Conservation (phyloP, 441 rosid species). For the Aquilaria agallochum region DNA sequence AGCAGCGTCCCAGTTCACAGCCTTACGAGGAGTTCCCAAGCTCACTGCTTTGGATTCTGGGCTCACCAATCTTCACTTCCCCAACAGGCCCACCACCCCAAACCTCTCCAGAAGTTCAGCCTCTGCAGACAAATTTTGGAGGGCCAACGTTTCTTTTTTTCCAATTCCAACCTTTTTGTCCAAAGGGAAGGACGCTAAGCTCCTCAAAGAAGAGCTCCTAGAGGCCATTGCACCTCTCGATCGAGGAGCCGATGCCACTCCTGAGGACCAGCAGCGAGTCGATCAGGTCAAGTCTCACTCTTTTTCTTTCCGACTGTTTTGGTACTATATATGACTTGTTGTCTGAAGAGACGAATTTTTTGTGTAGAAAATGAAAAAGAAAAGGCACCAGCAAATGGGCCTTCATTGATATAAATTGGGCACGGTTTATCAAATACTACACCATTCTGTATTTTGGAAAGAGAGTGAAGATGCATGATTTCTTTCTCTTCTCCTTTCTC, state of each 20-base stretch:
- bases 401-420: no score
- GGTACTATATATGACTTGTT: no score
- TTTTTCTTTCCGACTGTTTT: no score
- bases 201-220: slow-evolving; percentile 66
- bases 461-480: no score
- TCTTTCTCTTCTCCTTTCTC: not conserved
- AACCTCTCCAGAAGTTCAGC: slow-evolving; percentile 18
- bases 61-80: slow-evolving; percentile 16
- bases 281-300: slow-evolving; percentile 31
- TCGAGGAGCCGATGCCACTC: slow-evolving; percentile 80
- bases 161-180: slow-evolving; percentile 78
- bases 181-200: slow-evolving; percentile 52
- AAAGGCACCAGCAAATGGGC: no score
- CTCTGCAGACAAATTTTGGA: slow-evolving; percentile 34
- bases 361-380: no score
- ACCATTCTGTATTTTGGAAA: no score
- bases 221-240: slow-evolving; percentile 71
- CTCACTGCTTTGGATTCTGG: slow-evolving; percentile 18
- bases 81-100: slow-evolving; percentile 21
- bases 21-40: slow-evolving; percentile 1
- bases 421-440: no score
- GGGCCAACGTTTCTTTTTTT: slow-evolving; percentile 66
- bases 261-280: slow-evolving; percentile 66
- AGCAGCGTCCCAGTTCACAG: slow-evolving; percentile 2
- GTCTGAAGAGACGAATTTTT: no score